phyloP scores from a whole-genome alignment of 768 basidiomycete genomes.

The Daedaleopsis sinensis region DNA sequence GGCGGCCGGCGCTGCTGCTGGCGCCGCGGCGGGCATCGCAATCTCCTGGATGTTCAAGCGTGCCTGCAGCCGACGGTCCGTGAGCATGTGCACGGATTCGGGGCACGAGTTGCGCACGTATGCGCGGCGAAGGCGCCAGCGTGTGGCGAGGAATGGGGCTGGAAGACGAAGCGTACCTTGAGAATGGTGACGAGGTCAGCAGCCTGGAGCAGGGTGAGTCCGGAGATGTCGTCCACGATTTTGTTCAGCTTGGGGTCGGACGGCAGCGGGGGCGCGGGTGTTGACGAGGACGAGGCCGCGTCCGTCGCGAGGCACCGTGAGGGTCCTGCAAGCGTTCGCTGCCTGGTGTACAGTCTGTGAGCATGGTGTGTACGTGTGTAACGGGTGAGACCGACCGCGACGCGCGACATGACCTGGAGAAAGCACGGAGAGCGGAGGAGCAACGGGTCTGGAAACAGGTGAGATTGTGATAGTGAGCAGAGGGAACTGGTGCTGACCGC shows the following conservation, averaged over 20 bases:
- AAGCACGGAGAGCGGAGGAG: slow-evolving; percentile 29
- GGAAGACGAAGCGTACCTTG: slow-evolving; percentile 59
- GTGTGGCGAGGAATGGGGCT: background rate
- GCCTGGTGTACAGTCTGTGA: slow-evolving; percentile 12
- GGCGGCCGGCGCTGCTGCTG: slow-evolving; percentile 58
- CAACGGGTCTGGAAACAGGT: slow-evolving; percentile 28
- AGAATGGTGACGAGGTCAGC: slow-evolving; percentile 90
- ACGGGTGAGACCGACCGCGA: slow-evolving; percentile 23
- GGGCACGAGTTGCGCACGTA: background rate
- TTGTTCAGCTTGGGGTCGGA: slow-evolving; percentile 70
- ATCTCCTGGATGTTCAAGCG: slow-evolving; percentile 97
- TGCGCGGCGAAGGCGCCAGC: background rate
- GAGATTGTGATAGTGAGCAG: slow-evolving; percentile 3
- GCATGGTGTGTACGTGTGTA: background rate
- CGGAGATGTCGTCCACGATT: slow-evolving; percentile 93
- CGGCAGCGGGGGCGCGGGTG: slow-evolving; percentile 42
- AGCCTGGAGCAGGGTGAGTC: slow-evolving; percentile 88
- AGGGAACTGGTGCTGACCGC: slow-evolving; percentile 23
- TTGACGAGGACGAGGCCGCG: slow-evolving; percentile 44
- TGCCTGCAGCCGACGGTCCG: slow-evolving; percentile 48
- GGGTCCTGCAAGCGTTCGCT: slow-evolving; percentile 26
- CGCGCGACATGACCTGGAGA: slow-evolving; percentile 27
- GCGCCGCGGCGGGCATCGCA: slow-evolving; percentile 81
- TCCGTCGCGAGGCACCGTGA: slow-evolving; percentile 64
- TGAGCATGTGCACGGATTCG: too few species aligned